phyloP scores from a whole-genome alignment of 371 early-diverging fungal genomes.

The Lichtheimia ramosa region DNA sequence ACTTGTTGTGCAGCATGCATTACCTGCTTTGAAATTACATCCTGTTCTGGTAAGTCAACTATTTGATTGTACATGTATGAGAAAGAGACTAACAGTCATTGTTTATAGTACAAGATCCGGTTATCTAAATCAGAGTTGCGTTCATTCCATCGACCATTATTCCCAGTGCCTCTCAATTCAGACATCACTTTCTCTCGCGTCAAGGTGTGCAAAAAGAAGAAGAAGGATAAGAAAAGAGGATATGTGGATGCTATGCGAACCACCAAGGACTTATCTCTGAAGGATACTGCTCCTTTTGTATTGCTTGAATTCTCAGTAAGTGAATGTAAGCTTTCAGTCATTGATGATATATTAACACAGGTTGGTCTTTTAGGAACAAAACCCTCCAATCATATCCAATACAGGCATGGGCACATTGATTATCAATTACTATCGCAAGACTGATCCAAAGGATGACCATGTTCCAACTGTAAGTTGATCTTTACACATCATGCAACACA shows the following conservation, averaged over 20 bases:
- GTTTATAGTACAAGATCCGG: slow-evolving; percentile 81
- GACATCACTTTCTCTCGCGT: slow-evolving; percentile 72
- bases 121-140: slow-evolving; percentile 88
- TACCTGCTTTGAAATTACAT: slow-evolving; percentile 91
- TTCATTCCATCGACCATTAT: slow-evolving; percentile 91
- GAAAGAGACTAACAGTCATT: neutral
- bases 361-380: slow-evolving; percentile 77
- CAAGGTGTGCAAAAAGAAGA: slow-evolving; percentile 71
- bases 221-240: slow-evolving; percentile 74
- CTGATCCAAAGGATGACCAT: slow-evolving; percentile 77
- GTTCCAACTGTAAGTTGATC: slow-evolving; percentile 61
- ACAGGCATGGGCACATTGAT: slow-evolving; percentile 97
- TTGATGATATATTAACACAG: no score
- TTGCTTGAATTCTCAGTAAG: slow-evolving; percentile 92
- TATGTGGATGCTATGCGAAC: slow-evolving; percentile 78
- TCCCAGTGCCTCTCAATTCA: slow-evolving; percentile 62
- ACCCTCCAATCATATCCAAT: slow-evolving; percentile 95
- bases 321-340: neutral
- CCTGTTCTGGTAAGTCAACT: slow-evolving; percentile 65
- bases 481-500: neutral
- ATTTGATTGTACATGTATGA: neutral
- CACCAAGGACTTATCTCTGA: slow-evolving; percentile 89
- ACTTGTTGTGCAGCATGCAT: slow-evolving; percentile 89
- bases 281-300: slow-evolving; percentile 84
- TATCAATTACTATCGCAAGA: slow-evolving; percentile 97